Conservation (phyloP, 1,284 basidiomycete genomes). For the Malassezia vespertilionis region DNA sequence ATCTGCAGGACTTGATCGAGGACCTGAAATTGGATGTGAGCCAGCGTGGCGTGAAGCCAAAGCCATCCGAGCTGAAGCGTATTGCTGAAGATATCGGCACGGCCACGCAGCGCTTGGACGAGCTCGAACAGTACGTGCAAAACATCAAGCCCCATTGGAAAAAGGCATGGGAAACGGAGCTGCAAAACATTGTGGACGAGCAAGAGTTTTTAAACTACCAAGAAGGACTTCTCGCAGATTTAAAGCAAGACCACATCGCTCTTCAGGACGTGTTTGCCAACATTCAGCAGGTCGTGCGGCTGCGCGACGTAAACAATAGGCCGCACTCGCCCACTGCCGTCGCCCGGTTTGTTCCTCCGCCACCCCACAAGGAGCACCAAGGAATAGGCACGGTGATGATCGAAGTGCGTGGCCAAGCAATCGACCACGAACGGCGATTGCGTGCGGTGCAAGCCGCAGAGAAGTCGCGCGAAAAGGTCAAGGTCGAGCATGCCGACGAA, state of each 20-base stretch:
- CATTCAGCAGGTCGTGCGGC: constrained; percentile 45
- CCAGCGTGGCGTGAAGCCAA: constrained; percentile 75
- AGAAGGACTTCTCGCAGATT: constrained; percentile 38
- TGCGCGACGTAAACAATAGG: constrained; percentile 21
- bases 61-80: constrained; percentile 60
- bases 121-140: constrained; percentile 71
- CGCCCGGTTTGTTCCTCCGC: constrained; percentile 33
- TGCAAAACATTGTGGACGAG: constrained; percentile 93
- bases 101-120: constrained; percentile 63
- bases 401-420: constrained; percentile 41
- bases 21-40: constrained; percentile 80
- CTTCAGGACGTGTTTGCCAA: constrained; percentile 44
- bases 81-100: constrained; percentile 65
- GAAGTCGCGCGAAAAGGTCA: constrained; percentile 30
- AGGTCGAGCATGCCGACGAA: constrained; percentile 31
- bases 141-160: constrained; percentile 94
- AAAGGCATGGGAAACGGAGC: constrained; percentile 92
- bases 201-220: constrained; percentile 68
- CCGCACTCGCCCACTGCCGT: constrained; percentile 6
- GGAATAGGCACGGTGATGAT: constrained; percentile 45
- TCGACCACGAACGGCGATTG: constrained; percentile 45
- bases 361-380: constrained; percentile 42
- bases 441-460: constrained; percentile 42
- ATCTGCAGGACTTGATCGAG: constrained; percentile 84
- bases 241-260: constrained; percentile 36